Percentiles rank a stretch among this genome's conserved stretches.
phyloP scores from a whole-genome alignment of 352 stramenopile genomes.

The Pythium sp. region DNA sequence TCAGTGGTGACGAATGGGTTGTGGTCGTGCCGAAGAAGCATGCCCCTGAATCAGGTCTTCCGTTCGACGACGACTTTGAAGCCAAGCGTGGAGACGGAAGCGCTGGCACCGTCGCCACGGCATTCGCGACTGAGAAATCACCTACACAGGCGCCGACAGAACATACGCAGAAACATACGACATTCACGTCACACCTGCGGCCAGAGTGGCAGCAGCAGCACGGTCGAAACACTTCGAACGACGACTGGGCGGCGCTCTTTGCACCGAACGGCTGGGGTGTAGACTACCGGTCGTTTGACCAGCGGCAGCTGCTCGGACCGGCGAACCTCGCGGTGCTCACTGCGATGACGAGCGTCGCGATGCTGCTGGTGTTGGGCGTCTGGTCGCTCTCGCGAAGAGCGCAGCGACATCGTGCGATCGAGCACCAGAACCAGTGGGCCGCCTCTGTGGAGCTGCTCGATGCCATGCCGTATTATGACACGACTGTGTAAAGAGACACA shows the following conservation, averaged over 20 bases:
- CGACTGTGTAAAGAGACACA: not conserved
- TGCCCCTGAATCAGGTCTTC: not conserved
- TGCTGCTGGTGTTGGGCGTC: conserved; percentile 5
- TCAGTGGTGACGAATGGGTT: conserved; percentile 5
- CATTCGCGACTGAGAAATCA: not conserved
- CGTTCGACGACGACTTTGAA: not conserved
- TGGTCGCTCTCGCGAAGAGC: conserved; percentile 7
- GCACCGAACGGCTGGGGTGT: conserved; percentile 1
- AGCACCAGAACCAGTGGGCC: conserved; percentile 14
- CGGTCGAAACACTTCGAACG: not conserved
- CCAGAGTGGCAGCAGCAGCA: not conserved
- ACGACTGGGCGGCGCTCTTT: conserved; percentile 10
- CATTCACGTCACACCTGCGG: not conserved
- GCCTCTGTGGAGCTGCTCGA: conserved; percentile 14
- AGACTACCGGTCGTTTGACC: conserved; percentile 5
- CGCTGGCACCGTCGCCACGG: not conserved
- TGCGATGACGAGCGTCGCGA: not conserved
- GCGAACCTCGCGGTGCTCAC: conserved; percentile 11
- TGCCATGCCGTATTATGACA: conserved; percentile 4
- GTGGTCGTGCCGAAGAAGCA: not conserved
- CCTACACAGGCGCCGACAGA: not conserved
- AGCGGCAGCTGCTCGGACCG: conserved; percentile 1
- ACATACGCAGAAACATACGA: not conserved
- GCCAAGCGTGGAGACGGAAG: not conserved
- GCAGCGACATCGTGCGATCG: not conserved